Evolutionary conservation across 495 filamentous ascomycete species (phyloP).

Genomic region (Astrothelium subdiscretum): DNA sequence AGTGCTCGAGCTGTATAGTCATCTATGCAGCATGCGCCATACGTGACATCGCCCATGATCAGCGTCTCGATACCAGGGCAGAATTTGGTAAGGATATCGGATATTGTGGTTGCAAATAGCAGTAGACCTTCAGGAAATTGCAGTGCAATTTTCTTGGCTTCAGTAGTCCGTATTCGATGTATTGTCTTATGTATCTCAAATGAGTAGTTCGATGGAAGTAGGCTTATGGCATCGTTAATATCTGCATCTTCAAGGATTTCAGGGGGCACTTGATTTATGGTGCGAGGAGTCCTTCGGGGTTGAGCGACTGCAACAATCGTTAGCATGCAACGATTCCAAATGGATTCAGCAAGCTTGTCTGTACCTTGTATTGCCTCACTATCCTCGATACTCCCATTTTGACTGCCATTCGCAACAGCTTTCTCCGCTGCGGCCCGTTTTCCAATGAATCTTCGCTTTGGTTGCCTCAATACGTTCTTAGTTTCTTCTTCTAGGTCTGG

Average conservation of each 20-base stretch:
- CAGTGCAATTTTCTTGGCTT: slow-evolving; percentile 69
- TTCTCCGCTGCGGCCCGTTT: slow-evolving; percentile 23
- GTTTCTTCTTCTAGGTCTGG: slow-evolving; percentile 21
- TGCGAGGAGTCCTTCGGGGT: slow-evolving; percentile 56
- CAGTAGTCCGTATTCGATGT: slow-evolving; percentile 72
- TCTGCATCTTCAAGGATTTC: slow-evolving; percentile 77
- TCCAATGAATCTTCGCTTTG: slow-evolving; percentile 30
- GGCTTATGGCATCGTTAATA: slow-evolving; percentile 77
- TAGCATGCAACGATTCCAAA: slow-evolving; percentile 1
- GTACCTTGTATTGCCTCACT: slow-evolving; percentile 31
- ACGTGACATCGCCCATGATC: slow-evolving; percentile 99
- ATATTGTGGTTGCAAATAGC: slow-evolving; percentile 93
- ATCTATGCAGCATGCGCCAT: slow-evolving; percentile 97
- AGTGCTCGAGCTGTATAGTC: slow-evolving; percentile 93
- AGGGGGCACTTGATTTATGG: slow-evolving; percentile 78
- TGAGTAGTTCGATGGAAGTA: slow-evolving; percentile 87
- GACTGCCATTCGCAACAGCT: slow-evolving; percentile 12
- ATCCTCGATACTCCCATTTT: slow-evolving; percentile 28
- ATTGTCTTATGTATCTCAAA: slow-evolving; percentile 99
- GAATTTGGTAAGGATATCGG: slow-evolving; percentile 91
- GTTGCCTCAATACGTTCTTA: slow-evolving; percentile 18
- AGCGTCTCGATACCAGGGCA: slow-evolving; percentile 82
- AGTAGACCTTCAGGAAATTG: slow-evolving; percentile 96
- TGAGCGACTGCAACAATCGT: slow-evolving; percentile 25
- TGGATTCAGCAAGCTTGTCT: neutral